Evolutionary conservation across 345 rosid genomes (phyloP).

Genomic region (Adansonia digitata): DNA sequence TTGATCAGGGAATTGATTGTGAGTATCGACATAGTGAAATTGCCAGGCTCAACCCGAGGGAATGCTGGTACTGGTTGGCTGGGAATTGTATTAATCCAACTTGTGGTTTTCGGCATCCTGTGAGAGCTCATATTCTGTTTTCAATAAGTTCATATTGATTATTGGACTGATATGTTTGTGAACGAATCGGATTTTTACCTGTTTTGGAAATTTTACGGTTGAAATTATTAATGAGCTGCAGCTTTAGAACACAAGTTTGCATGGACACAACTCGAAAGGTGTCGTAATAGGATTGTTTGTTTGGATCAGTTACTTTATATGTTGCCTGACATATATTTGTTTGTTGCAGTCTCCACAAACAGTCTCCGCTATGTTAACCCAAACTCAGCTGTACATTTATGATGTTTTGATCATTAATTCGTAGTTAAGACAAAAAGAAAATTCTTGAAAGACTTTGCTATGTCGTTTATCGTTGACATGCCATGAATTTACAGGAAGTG

Average conservation of each 20-base stretch:
- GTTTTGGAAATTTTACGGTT: not conserved
- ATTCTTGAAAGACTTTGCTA: not conserved
- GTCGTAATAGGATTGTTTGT: not conserved
- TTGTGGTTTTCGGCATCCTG: slow-evolving; percentile 63
- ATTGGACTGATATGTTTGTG: not conserved
- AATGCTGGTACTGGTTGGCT: slow-evolving; percentile 62
- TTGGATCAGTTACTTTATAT: not conserved
- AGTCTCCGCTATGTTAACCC: not conserved
- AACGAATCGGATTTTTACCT: not conserved
- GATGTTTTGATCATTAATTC: not conserved
- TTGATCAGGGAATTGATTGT: slow-evolving; percentile 49
- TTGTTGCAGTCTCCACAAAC: not conserved
- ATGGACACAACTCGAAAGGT: not conserved
- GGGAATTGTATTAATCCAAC: slow-evolving; percentile 56
- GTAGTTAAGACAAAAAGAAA: not conserved
- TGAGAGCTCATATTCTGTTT: slow-evolving; percentile 30
- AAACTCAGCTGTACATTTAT: not conserved
- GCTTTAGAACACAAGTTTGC: not conserved
- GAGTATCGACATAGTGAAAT: slow-evolving; percentile 60
- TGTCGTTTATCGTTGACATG: not conserved
- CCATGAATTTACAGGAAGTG: not conserved
- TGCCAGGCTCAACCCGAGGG: slow-evolving; percentile 63
- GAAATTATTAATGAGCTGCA: not conserved
- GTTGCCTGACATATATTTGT: not conserved
- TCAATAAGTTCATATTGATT: not conserved